Conservation (phyloP, 805 yeast genomes). For the Pichia cabralensis region DNA sequence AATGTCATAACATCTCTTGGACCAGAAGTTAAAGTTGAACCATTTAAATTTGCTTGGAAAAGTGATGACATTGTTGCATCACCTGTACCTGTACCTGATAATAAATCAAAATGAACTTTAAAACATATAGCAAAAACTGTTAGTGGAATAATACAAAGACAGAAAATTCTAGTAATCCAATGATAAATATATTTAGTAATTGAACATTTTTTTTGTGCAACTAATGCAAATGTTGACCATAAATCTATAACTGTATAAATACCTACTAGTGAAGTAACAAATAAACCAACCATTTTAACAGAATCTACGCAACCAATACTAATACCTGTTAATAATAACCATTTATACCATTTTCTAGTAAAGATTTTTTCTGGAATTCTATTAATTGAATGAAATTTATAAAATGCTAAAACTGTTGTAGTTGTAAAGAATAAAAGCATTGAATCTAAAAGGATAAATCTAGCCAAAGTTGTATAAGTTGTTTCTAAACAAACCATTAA, state of each 20-base stretch:
- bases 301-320: conserved; percentile 84
- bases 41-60: conserved; percentile 68
- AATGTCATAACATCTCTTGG: conserved; percentile 54
- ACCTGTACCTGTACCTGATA: conserved; percentile 82
- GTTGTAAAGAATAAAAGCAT: conserved; percentile 84
- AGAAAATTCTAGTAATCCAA: conserved; percentile 60
- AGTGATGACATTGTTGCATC: conserved; percentile 54
- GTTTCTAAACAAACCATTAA: conserved; percentile 75
- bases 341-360: conserved; percentile 83
- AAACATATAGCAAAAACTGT: conserved; percentile 62
- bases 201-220: conserved; percentile 25
- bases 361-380: conserved; percentile 38
- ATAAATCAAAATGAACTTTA: conserved; percentile 68
- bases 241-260: conserved; percentile 81
- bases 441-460: conserved; percentile 86
- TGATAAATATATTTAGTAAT: conserved; percentile 37
- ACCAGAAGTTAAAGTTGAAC: conserved; percentile 51
- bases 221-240: conserved; percentile 82
- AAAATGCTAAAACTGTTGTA: conserved; percentile 65
- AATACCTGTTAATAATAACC: conserved; percentile 79
- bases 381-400: conserved; percentile 58
- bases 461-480: conserved; percentile 75
- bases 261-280: conserved; percentile 83
- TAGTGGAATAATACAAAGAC: conserved; percentile 65
- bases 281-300: conserved; percentile 94